Evolutionary conservation across 345 rosid species (phyloP).

Genomic region (Moricandia arvensis): DNA sequence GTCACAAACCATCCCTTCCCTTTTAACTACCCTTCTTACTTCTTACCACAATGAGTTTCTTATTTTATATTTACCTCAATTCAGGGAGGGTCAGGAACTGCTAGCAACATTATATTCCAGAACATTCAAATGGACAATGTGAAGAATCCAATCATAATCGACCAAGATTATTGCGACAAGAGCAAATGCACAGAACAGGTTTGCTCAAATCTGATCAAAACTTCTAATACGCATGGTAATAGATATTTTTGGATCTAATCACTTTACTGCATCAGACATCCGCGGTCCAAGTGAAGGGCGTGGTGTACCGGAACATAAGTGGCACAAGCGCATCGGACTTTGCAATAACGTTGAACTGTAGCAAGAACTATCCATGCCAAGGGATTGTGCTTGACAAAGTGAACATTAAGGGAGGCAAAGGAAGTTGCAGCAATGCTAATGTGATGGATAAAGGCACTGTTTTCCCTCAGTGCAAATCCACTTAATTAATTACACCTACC

Average conservation of each 20-base stretch:
- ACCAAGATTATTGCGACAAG: conserved; percentile 81
- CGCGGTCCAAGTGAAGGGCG: conserved; percentile 66
- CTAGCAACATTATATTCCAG: conserved; percentile 62
- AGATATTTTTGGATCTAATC: neutral
- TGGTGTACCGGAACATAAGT: conserved; percentile 62
- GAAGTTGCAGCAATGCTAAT: conserved; percentile 57
- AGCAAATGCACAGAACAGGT: conserved; percentile 65
- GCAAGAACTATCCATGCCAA: conserved; percentile 57
- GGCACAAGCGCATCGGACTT: conserved; percentile 68
- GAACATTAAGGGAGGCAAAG: conserved; percentile 38
- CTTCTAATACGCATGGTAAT: neutral
- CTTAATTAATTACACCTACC: neutral
- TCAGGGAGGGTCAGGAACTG: conserved; percentile 95
- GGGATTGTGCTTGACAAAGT: conserved; percentile 60
- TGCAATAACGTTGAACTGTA: conserved; percentile 70
- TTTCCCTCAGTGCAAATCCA: conserved; percentile 50
- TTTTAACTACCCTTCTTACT: neutral
- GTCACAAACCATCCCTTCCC: neutral
- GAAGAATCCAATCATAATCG: conserved; percentile 76
- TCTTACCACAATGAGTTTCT: neutral
- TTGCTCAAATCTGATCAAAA: neutral
- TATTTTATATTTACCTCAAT: no score
- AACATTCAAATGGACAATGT: conserved; percentile 73
- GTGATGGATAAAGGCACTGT: conserved; percentile 48
- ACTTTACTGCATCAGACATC: conserved; percentile 47